phyloP scores from a whole-genome alignment of 2,329 filamentous ascomycete genomes.

The Dothideomycetes sp. region DNA sequence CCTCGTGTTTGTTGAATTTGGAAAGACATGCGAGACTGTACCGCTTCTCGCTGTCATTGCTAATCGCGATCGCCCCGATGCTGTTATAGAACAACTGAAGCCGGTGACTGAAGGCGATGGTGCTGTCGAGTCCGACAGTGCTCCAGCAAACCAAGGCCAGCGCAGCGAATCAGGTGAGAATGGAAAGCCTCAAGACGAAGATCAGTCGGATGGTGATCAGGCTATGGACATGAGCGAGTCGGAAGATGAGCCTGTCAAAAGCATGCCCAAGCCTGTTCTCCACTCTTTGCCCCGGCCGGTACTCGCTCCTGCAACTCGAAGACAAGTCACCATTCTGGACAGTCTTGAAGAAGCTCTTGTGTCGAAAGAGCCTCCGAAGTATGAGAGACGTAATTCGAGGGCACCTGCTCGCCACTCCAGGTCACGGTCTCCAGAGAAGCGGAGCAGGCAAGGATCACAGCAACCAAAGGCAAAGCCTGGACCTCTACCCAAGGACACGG shows the following conservation, averaged over 20 bases:
- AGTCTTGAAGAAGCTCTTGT: slow-evolving; percentile 26
- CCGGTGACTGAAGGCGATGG: background rate
- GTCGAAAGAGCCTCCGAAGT: slow-evolving; percentile 5
- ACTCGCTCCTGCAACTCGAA: background rate
- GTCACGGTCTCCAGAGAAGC: slow-evolving; percentile 17
- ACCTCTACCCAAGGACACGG: slow-evolving; percentile 18
- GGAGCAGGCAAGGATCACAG: slow-evolving; percentile 10
- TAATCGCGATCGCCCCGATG: slow-evolving; percentile 31
- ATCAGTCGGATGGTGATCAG: slow-evolving; percentile 20
- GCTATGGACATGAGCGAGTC: slow-evolving; percentile 17
- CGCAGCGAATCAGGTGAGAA: slow-evolving; percentile 24
- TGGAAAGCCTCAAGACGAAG: slow-evolving; percentile 13
- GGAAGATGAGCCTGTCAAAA: slow-evolving; percentile 10
- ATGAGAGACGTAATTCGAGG: slow-evolving; percentile 14
- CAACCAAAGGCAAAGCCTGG: slow-evolving; percentile 15
- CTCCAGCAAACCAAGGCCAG: background rate
- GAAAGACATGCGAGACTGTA: slow-evolving; percentile 33
- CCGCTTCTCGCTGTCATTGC: slow-evolving; percentile 35
- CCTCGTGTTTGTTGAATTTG: slow-evolving; percentile 41
- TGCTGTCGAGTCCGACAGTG: background rate
- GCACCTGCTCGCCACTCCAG: slow-evolving; percentile 19
- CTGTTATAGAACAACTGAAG: slow-evolving; percentile 13
- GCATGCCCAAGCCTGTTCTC: background rate
- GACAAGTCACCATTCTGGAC: slow-evolving; percentile 17
- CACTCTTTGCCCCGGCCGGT: slow-evolving; percentile 1